Evolutionary conservation across 208 protist species (phyloP).

Genomic region (Phytomonas sp.): DNA sequence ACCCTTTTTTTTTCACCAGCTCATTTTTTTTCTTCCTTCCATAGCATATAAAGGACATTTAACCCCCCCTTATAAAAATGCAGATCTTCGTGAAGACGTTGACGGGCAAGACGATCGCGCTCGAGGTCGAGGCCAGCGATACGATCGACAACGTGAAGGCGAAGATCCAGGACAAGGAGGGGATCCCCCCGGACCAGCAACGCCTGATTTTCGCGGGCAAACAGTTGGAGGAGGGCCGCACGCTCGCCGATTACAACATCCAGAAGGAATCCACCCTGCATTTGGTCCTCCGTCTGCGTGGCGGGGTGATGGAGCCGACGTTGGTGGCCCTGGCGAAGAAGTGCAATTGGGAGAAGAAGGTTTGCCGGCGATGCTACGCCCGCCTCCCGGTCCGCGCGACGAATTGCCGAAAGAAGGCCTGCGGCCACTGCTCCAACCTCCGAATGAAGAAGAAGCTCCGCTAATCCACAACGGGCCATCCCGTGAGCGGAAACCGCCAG

Average conservation of each 20-base stretch:
- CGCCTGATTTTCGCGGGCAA: slow-evolving; percentile 94
- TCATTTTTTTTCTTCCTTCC: slow-evolving; percentile 10
- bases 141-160: slow-evolving; percentile 97
- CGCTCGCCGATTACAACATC: slow-evolving; percentile 98
- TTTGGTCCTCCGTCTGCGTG: slow-evolving; percentile 95
- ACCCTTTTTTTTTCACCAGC: slow-evolving; percentile 1
- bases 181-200: slow-evolving; percentile 93
- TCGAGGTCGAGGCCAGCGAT: slow-evolving; percentile 95
- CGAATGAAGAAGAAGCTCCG: slow-evolving; percentile 99
- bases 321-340: slow-evolving; percentile 95
- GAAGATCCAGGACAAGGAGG: slow-evolving; percentile 99
- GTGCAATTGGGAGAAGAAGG: slow-evolving; percentile 98
- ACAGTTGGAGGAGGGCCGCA: slow-evolving; percentile 97
- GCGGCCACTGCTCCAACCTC: slow-evolving; percentile 97
- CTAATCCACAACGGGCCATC: slow-evolving; percentile 56
- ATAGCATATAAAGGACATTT: slow-evolving; percentile 1
- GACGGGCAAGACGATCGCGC: slow-evolving; percentile 97
- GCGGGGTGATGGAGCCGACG: slow-evolving; percentile 96
- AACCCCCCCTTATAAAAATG: too few relatives aligned
- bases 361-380: slow-evolving; percentile 92
- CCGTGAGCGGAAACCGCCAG: neutral
- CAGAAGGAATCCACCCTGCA: slow-evolving; percentile 99
- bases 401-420: slow-evolving; percentile 99
- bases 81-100: slow-evolving; percentile 96
- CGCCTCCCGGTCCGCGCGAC: slow-evolving; percentile 95